phyloP scores from a whole-genome alignment of 352 stramenopile species.

The Elongisporangium undulatum region DNA sequence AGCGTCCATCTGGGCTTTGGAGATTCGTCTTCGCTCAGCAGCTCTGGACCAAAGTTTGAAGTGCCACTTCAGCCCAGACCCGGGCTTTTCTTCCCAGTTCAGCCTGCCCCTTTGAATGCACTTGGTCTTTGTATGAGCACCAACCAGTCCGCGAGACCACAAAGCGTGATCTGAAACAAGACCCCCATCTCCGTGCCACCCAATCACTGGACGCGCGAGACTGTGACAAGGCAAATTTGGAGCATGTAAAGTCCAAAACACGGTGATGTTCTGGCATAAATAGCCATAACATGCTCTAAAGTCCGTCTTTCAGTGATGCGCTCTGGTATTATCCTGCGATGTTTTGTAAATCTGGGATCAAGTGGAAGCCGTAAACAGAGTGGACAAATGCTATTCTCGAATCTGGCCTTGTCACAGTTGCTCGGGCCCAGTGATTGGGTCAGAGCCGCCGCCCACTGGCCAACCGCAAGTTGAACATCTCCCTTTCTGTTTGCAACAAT shows the following conservation, averaged over 20 bases:
- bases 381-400: background rate
- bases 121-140: background rate
- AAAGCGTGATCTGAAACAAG: background rate
- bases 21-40: background rate
- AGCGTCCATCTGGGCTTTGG: background rate
- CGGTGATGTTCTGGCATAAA: background rate
- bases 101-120: background rate
- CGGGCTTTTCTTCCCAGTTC: background rate
- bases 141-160: background rate
- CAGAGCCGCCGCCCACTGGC: background rate
- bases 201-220: background rate
- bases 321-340: background rate
- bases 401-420: background rate
- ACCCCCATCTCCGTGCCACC: background rate
- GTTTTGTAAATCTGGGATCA: background rate
- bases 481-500: background rate
- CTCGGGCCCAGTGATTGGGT: background rate
- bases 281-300: background rate
- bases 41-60: background rate
- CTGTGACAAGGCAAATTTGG: background rate
- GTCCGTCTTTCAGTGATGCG: background rate
- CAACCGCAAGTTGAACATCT: background rate
- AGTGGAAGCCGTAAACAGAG: background rate
- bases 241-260: background rate
- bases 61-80: background rate